Evolutionary conservation across 345 rosid genomes (phyloP).

Genomic region (Cochlearia excelsa): DNA sequence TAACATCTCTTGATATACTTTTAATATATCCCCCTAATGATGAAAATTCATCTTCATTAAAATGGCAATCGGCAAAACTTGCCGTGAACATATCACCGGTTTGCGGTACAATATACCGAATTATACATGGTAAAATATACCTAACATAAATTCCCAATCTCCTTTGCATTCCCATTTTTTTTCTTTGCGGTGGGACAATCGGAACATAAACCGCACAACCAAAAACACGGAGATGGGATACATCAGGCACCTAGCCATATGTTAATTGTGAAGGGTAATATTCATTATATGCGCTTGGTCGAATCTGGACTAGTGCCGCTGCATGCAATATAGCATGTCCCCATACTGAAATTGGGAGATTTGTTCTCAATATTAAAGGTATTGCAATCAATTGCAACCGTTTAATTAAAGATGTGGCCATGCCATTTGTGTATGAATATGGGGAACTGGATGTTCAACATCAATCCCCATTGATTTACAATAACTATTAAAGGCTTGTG

Average conservation of each 20-base stretch:
- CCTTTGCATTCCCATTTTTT: neutral
- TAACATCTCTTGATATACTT: neutral
- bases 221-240: neutral
- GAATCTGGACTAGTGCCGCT: neutral
- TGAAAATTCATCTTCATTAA: too few species aligned
- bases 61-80: neutral
- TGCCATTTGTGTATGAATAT: too few species aligned
- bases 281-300: neutral
- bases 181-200: neutral
- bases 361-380: too few species aligned
- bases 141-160: neutral
- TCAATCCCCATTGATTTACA: too few species aligned
- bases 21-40: neutral
- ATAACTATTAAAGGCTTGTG: too few species aligned
- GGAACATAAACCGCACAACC: neutral
- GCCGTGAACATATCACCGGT: neutral
- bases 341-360: neutral
- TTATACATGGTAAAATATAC: neutral
- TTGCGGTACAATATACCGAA: neutral
- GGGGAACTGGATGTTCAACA: too few species aligned
- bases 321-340: neutral
- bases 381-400: too few species aligned
- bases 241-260: too few species aligned
- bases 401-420: too few species aligned
- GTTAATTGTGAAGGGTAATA: neutral